phyloP scores from a whole-genome alignment of 345 rosid species.

The Mercurialis annua region DNA sequence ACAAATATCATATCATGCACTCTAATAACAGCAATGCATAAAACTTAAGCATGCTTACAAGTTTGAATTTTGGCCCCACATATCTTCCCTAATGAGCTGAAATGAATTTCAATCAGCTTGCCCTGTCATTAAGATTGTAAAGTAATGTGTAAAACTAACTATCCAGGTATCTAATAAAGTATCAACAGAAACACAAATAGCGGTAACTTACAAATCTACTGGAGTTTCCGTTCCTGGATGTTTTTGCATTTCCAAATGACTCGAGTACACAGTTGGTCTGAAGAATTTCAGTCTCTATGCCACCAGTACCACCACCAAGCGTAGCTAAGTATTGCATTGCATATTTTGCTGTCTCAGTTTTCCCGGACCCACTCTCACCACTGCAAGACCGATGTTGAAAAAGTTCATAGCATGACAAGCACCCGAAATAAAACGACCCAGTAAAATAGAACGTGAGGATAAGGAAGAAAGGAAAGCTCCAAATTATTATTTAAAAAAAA shows the following conservation, averaged over 20 bases:
- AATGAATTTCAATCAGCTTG: constrained; percentile 81
- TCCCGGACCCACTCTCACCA: constrained; percentile 99
- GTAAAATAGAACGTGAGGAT: constrained; percentile 2
- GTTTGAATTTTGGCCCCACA: constrained; percentile 83
- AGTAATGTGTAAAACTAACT: constrained; percentile 2
- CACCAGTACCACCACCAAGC: constrained; percentile 73
- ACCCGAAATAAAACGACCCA: constrained; percentile 6
- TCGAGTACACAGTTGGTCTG: constrained; percentile 73
- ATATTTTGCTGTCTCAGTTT: constrained; percentile 94
- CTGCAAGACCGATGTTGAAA: constrained; percentile 39
- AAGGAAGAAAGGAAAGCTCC: background rate
- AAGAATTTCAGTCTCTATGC: constrained; percentile 65
- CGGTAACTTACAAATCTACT: constrained; percentile 80
- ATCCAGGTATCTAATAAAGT: background rate
- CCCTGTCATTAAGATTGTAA: constrained; percentile 52
- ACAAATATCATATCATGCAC: constrained; percentile 6
- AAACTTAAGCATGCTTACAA: constrained; percentile 47
- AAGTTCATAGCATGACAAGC: background rate
- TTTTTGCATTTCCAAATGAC: constrained; percentile 97
- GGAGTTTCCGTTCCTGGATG: constrained; percentile 83
- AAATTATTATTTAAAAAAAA: background rate
- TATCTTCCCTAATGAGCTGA: constrained; percentile 71
- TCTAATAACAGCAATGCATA: constrained; percentile 14
- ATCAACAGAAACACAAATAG: constrained; percentile 3
- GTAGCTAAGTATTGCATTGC: constrained; percentile 90